Evolutionary conservation across 768 basidiomycete species (phyloP).

Genomic region (Tricholoma hemisulphureum): DNA sequence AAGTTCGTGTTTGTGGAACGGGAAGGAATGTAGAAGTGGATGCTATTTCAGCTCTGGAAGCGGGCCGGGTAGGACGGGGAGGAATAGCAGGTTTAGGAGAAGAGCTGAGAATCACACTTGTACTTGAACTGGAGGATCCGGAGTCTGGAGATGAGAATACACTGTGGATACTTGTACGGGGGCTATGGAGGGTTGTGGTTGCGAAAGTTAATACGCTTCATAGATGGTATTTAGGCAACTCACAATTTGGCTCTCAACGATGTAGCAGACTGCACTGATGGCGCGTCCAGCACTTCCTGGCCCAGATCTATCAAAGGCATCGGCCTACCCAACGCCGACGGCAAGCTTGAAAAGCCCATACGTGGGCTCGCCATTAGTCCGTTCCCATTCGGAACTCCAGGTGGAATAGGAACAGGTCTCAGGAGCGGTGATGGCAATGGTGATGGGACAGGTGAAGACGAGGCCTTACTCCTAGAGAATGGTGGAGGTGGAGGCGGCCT

Average conservation of each 20-base stretch:
- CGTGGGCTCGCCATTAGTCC: constrained; percentile 10
- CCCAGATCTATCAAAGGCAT: neutral
- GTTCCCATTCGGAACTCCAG: constrained; percentile 4
- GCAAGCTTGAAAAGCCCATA: constrained; percentile 12
- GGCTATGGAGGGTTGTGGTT: constrained; percentile 3
- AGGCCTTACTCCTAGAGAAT: constrained; percentile 39
- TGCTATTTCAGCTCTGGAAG: constrained; percentile 7
- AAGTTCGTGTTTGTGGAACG: constrained; percentile 12
- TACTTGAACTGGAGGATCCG: constrained; percentile 4
- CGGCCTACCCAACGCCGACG: neutral
- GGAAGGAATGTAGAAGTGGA: constrained; percentile 12
- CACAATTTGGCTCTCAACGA: constrained; percentile 50
- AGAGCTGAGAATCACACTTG: constrained; percentile 16
- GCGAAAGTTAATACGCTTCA: constrained; percentile 4
- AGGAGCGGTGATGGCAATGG: constrained; percentile 49
- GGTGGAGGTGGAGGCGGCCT: constrained; percentile 63
- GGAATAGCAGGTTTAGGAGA: constrained; percentile 22
- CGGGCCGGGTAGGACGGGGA: constrained; percentile 20
- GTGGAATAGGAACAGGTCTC: constrained; percentile 47
- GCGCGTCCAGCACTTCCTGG: constrained; percentile 11
- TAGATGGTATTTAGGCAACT: constrained; percentile 25
- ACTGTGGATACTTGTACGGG: constrained; percentile 2
- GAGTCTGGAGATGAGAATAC: constrained; percentile 10
- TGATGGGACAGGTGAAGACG: constrained; percentile 40
- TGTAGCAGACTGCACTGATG: constrained; percentile 35